Evolutionary conservation across 2,329 filamentous ascomycete genomes (phyloP), one percentile per base, ranked within the genome.

Genomic region (Lecanicillium sp.): DNA sequence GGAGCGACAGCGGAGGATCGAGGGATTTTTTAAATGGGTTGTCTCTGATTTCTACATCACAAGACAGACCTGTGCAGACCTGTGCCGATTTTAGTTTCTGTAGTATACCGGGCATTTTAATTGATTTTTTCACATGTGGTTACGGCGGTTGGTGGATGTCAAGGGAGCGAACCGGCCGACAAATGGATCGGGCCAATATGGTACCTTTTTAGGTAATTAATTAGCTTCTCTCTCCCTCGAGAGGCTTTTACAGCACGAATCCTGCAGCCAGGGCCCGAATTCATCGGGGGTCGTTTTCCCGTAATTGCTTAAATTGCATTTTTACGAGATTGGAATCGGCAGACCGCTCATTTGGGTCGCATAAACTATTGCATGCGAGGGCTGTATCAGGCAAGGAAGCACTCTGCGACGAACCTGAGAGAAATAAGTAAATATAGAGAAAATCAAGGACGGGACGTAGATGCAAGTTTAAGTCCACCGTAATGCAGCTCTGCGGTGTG

Each of bases 101-200:
- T n/a, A 14, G 6, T 21, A 26, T 33, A 26, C 33, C 17, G 17
- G 32, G 14, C n/a, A 17, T 10, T 45, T 38, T 45, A 14, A 45
- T 38, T 45, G 24, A 19, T 14, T 38, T 45, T 44, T n/a, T 21
- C 19, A 14, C 33, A 20, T 7, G 33, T 45, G 21, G 43, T 38
- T 37, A 26, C 24, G 43, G 38, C 33, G 2, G 2, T 37, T 37
- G 43, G 43, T 8, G 20, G 29, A 21, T 29, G 42, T 5, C 19
- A 14, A 21, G 19, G 9, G 15, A 12, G 17, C 17, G 15, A 32
- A 42, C 33, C 9, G 40, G 40, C 12, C 29, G 8, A 39, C 36
- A 39, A 23, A n/a, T 20, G 21, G 3, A 5, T 8, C 10, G n/a
- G n/a, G n/a, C n/a, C n/a, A n/a, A n/a, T n/a, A n/a, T n/a, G n/a